Base-by-base conservation (phyloP, 2,329 filamentous ascomycete species). In the Alternaria triticimaculans region DNA sequence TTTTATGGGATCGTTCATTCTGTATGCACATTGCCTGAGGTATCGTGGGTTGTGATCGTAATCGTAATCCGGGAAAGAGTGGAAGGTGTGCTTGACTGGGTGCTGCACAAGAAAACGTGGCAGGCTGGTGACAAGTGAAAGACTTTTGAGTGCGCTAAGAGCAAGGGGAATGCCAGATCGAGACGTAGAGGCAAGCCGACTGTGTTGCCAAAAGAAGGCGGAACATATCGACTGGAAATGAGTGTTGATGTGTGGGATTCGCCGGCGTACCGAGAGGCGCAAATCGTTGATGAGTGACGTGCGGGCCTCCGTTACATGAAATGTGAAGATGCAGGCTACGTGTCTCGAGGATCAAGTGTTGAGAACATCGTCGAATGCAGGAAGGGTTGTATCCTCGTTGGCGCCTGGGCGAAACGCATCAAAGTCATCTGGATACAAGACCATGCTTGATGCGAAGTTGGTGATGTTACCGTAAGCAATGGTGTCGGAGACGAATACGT, bases 351-450 rank as follows among this genome's bases (percentile, higher is more conserved):
- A 14, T 66, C 33, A 66, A 18, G 20, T 41, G 15, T 23, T 37
- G 23, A 4, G 14, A 12, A 33, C 15, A 12, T 44, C 15, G 37
- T 66, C 41, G 56, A 70, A 61, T 9, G 58, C 33, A 9, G 72
- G 72, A 12, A 75, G 66, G 6, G 66, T 69, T 18, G 64, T 70
- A 68, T 72, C 46, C 9, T 56, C 68, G 37, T 73, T 61, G 10
- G 70, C 70, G 10, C 71, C 71, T 12, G 28, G 26, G 28, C 68
- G 70, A 44, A 75, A 72, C 6, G 69, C 65, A 23, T 48, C 48
- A 11, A 37, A 48, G 21, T 60, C 44, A n/a, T 23, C 30, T 10
- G 18, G 41, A 20, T 21, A 18, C 15, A 23, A 18, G 7, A 41
- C 20, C 26, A 46, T 25, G 41, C 30, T 46, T 3, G 9, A 41